Evolutionary conservation across 2,329 filamentous ascomycete genomes (phyloP).

Genomic region (Proliferodiscus dingleyae): DNA sequence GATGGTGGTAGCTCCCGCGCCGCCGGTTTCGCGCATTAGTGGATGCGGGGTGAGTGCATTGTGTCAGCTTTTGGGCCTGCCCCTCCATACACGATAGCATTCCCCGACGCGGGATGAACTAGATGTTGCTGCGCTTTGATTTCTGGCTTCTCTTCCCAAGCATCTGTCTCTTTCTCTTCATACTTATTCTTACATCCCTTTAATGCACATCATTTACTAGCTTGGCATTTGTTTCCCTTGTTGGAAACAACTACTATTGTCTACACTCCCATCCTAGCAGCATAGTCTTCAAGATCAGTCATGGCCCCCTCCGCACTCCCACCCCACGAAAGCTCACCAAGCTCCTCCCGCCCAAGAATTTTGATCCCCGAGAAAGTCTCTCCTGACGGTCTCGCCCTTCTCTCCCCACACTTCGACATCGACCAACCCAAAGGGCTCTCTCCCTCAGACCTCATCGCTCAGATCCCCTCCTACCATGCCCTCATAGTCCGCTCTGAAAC

Average conservation of each 20-base stretch:
- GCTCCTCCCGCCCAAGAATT: conserved; percentile 36
- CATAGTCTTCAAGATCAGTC: not conserved
- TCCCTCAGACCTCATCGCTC: conserved; percentile 56
- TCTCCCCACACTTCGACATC: conserved; percentile 63
- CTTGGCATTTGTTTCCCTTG: not conserved
- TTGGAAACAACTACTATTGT: not conserved
- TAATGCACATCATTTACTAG: too few species aligned
- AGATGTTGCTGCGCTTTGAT: not conserved
- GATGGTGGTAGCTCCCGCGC: conserved; percentile 11
- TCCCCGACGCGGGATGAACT: conserved; percentile 2
- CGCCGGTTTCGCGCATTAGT: too few species aligned
- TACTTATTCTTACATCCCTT: too few species aligned
- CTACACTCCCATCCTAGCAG: not conserved
- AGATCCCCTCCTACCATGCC: conserved; percentile 69
- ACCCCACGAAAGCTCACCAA: not conserved
- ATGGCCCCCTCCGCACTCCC: conserved; percentile 26
- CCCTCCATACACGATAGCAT: conserved; percentile 10
- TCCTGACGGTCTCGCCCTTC: conserved; percentile 67
- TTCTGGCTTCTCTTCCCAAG: conserved; percentile 1
- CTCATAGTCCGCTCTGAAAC: conserved; percentile 79
- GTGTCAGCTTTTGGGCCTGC: conserved; percentile 1
- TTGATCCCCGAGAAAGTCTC: conserved; percentile 79
- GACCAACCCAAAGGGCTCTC: conserved; percentile 61
- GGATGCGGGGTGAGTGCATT: too few species aligned
- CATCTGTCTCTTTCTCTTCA: not conserved